Evolutionary conservation across 371 early-diverging fungal species (phyloP).

Genomic region (Phascolomyces articulosus): DNA sequence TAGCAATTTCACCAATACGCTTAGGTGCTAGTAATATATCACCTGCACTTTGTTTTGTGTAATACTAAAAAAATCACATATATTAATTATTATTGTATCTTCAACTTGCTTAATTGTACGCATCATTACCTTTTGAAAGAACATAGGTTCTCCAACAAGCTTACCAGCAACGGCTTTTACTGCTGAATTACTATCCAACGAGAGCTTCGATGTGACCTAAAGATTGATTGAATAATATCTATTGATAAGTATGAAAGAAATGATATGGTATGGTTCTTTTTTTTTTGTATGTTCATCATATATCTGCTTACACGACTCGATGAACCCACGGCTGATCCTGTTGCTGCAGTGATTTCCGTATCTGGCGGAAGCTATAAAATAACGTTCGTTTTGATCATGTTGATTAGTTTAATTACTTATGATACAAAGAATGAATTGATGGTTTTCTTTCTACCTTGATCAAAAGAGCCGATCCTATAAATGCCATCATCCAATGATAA

Average conservation of each 20-base stretch:
- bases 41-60: conserved; percentile 58
- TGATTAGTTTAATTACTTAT: neutral
- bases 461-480: conserved; percentile 43
- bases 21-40: conserved; percentile 75
- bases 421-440: neutral
- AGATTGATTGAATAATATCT: too few relatives aligned
- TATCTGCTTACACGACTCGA: conserved; percentile 51
- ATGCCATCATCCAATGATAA: neutral
- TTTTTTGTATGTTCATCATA: too few relatives aligned
- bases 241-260: too few relatives aligned
- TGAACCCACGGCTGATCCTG: conserved; percentile 65
- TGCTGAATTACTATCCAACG: conserved; percentile 47
- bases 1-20: conserved; percentile 67
- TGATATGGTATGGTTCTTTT: too few relatives aligned
- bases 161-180: conserved; percentile 55
- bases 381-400: neutral
- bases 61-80: conserved; percentile 47
- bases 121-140: conserved; percentile 59
- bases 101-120: neutral
- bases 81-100: neutral
- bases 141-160: conserved; percentile 58
- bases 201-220: conserved; percentile 54
- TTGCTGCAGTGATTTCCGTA: conserved; percentile 62
- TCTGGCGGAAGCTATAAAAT: conserved; percentile 65
- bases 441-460: conserved; percentile 35